Percentiles rank a stretch among this genome's conserved stretches.
Conservation (phyloP, 495 filamentous ascomycete genomes). For the Hyaloscypha finlandica region DNA sequence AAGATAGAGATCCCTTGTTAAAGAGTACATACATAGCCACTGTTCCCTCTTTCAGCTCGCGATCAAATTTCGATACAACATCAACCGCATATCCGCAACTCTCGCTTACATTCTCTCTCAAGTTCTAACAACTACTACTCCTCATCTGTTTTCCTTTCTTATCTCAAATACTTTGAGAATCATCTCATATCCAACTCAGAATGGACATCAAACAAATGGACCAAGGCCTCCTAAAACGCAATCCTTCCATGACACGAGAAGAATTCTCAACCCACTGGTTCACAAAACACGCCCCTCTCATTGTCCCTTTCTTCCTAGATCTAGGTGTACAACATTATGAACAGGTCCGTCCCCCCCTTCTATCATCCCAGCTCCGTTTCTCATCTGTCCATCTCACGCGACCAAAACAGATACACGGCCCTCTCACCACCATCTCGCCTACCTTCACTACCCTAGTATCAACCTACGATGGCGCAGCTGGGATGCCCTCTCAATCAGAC, state of each 20-base stretch:
- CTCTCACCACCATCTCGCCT: constrained; percentile 15
- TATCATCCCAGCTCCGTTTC: neutral
- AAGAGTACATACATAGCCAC: neutral
- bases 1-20: neutral
- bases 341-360: constrained; percentile 13
- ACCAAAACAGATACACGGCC: constrained; percentile 15
- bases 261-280: constrained; percentile 26
- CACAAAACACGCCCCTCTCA: constrained; percentile 15
- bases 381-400: neutral
- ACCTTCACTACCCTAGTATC: neutral
- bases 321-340: constrained; percentile 19
- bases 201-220: constrained; percentile 5
- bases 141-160: no score
- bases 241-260: constrained; percentile 17
- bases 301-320: constrained; percentile 19
- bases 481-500: neutral
- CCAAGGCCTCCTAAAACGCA: constrained; percentile 25
- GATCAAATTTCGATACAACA: no score
- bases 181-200: neutral
- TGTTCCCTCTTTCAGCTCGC: neutral
- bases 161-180: neutral
- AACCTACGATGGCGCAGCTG: constrained; percentile 14
- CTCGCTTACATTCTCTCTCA: no score
- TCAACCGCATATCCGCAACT: no score
- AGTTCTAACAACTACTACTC: no score